phyloP scores from a whole-genome alignment of 2,329 filamentous ascomycete genomes.

The Leptoxyphium fumago region DNA sequence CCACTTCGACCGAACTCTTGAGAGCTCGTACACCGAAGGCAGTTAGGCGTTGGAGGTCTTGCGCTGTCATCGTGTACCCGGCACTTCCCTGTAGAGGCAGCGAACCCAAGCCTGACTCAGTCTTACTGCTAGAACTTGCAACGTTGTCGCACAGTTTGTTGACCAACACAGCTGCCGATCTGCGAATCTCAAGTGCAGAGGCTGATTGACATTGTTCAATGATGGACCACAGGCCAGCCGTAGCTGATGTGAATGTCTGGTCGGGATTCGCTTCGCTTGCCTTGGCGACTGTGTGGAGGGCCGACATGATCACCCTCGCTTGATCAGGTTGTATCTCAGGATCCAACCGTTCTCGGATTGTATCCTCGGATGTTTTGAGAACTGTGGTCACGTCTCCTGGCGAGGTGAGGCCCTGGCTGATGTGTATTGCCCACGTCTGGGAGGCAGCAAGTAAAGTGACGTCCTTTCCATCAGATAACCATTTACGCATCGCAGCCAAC shows the following conservation, averaged over 20 bases:
- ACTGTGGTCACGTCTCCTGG: conserved; percentile 54
- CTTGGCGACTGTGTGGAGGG: conserved; percentile 53
- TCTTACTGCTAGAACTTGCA: conserved; percentile 43
- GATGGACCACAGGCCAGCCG: conserved; percentile 54
- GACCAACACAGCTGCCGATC: conserved; percentile 58
- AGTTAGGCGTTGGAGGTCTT: conserved; percentile 47
- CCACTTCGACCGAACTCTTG: conserved; percentile 41
- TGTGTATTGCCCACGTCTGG: conserved; percentile 70
- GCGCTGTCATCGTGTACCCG: conserved; percentile 51
- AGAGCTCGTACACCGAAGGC: conserved; percentile 45
- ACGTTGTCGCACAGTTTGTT: conserved; percentile 71
- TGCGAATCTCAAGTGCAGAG: conserved; percentile 62
- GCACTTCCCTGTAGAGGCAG: conserved; percentile 54
- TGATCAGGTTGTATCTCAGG: not conserved
- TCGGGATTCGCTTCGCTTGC: conserved; percentile 53
- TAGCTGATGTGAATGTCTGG: conserved; percentile 44
- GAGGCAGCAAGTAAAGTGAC: conserved; percentile 54
- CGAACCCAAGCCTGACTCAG: conserved; percentile 33
- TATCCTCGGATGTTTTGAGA: conserved; percentile 33
- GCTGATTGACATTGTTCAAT: conserved; percentile 51
- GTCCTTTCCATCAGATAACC: conserved; percentile 64
- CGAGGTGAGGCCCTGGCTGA: conserved; percentile 50
- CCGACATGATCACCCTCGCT: conserved; percentile 28
- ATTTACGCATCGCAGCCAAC: conserved; percentile 50
- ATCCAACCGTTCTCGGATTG: conserved; percentile 26